phyloP scores from a whole-genome alignment of 1,284 basidiomycete species.

The Cutaneotrichosporon spelunceum region DNA sequence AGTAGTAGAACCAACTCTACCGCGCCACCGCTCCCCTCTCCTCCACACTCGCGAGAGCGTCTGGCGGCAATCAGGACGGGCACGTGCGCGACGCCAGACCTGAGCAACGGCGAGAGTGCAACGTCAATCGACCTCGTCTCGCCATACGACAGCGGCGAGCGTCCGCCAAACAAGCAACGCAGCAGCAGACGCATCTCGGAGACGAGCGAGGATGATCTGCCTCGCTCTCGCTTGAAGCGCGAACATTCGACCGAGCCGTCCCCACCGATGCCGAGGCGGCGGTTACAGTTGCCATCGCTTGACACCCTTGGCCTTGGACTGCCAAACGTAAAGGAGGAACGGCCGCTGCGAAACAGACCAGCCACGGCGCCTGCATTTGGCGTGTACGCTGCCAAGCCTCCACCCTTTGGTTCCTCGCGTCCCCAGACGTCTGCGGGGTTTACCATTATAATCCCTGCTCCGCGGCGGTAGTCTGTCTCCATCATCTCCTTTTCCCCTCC shows the following conservation, averaged over 20 bases:
- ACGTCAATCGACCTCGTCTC: neutral
- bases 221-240: constrained; percentile 1
- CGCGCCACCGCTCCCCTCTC: neutral
- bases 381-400: constrained; percentile 4
- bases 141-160: neutral
- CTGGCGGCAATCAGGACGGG: neutral
- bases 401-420: neutral
- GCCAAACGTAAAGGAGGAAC: constrained; percentile 25
- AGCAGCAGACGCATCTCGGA: neutral
- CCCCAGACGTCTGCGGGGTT: constrained; percentile 2
- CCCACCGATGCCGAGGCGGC: neutral
- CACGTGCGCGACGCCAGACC: neutral
- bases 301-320: constrained; percentile 40
- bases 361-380: constrained; percentile 30
- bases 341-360: constrained; percentile 23
- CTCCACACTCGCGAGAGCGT: neutral
- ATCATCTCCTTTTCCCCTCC: no score
- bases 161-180: neutral
- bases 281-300: constrained; percentile 32
- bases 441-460: constrained; percentile 2
- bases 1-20: neutral
- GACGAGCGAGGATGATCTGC: constrained; percentile 4
- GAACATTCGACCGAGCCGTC: neutral
- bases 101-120: neutral
- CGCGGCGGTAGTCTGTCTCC: neutral